Percentiles rank a stretch among this genome's conserved stretches.
Conservation (phyloP, 768 basidiomycete genomes). For the Boletus speciosus region DNA sequence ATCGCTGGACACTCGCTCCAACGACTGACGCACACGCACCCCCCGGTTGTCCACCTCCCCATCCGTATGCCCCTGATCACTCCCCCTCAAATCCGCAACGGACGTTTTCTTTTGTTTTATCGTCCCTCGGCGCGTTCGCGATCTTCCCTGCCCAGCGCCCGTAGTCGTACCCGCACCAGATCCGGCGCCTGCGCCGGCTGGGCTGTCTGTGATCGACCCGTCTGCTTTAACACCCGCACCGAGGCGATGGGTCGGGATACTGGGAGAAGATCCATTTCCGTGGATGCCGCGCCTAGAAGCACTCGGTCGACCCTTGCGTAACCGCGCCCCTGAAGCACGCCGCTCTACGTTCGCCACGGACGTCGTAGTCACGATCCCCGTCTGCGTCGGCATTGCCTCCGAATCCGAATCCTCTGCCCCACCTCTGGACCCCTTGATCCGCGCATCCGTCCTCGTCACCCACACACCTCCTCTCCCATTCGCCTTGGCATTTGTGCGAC, state of each 20-base stretch:
- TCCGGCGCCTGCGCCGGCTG: background rate
- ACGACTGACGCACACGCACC: background rate
- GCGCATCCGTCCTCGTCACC: constrained; percentile 30
- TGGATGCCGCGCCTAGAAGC: background rate
- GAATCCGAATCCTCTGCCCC: constrained; percentile 14
- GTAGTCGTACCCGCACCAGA: background rate
- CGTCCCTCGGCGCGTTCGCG: constrained; percentile 2
- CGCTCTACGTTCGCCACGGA: background rate
- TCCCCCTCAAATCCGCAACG: constrained; percentile 26
- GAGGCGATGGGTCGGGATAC: background rate
- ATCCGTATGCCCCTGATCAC: constrained; percentile 28
- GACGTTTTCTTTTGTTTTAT: constrained; percentile 17
- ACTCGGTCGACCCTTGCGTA: constrained; percentile 19
- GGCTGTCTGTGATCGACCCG: constrained; percentile 22
- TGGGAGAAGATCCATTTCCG: background rate
- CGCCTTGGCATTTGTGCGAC: background rate
- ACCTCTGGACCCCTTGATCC: constrained; percentile 5
- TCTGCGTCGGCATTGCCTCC: constrained; percentile 2
- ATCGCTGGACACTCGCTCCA: background rate
- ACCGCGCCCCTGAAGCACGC: background rate
- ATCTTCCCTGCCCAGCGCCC: background rate
- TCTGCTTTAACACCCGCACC: background rate
- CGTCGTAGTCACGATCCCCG: background rate
- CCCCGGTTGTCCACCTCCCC: constrained; percentile 14
- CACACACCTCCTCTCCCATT: constrained; percentile 7